These are phyloP conservation scores for Phytophthora crassamura DNA, from an alignment of 352 stramenopile species.

Conservation along the genomic window DNA sequence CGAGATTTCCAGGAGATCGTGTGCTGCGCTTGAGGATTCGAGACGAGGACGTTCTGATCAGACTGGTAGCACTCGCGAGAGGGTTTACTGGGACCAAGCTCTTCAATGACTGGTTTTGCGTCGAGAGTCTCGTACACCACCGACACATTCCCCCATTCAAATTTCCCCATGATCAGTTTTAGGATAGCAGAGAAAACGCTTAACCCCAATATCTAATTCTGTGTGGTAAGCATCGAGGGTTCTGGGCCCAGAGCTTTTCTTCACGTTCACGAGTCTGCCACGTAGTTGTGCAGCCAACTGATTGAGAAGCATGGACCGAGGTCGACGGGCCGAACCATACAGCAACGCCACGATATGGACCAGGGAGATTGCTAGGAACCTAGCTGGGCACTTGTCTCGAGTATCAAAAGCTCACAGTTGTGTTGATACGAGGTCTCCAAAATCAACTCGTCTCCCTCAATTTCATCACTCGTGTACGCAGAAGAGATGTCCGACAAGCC, in stretches of 20 bases:
- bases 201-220: slow-evolving; percentile 26
- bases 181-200: slow-evolving; percentile 5
- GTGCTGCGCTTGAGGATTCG: slow-evolving; percentile 52
- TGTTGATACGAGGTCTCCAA: slow-evolving; percentile 72
- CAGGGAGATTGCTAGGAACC: slow-evolving; percentile 70
- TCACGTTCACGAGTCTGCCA: too few species aligned
- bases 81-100: slow-evolving; percentile 45
- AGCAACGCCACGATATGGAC: slow-evolving; percentile 83
- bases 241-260: neutral
- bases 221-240: neutral
- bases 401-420: slow-evolving; percentile 78
- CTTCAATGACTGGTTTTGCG: slow-evolving; percentile 49
- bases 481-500: slow-evolving; percentile 59
- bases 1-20: slow-evolving; percentile 35
- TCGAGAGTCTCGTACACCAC: slow-evolving; percentile 1
- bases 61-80: slow-evolving; percentile 34
- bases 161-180: slow-evolving; percentile 13
- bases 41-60: slow-evolving; percentile 44
- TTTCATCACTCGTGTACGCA: slow-evolving; percentile 46
- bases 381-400: slow-evolving; percentile 70
- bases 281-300: neutral
- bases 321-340: slow-evolving; percentile 74
- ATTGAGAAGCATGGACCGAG: slow-evolving; percentile 62
- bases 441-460: slow-evolving; percentile 55
- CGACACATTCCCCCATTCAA: neutral